These are phyloP conservation scores for Backusella tuberculispora DNA, from an alignment of 192 early-diverging fungal species.

Conservation along the genomic window DNA sequence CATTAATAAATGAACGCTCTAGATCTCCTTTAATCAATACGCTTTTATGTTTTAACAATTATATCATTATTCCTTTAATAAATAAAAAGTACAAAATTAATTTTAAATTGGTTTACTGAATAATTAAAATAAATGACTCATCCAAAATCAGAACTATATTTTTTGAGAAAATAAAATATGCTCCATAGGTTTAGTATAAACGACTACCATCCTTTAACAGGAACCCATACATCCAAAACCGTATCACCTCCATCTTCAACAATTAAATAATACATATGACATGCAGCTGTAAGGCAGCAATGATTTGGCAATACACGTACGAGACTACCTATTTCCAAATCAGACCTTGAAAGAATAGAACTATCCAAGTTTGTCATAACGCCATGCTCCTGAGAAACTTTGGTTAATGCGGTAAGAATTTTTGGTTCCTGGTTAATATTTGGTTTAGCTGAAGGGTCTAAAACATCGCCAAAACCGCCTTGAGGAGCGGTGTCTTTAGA, in stretches of 20 bases:
- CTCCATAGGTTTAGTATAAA: not conserved
- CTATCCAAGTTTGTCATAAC: constrained; percentile 30
- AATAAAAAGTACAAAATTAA: no score
- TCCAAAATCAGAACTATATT: no score
- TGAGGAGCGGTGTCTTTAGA: constrained; percentile 41
- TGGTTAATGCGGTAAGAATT: constrained; percentile 15
- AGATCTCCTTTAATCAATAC: no score
- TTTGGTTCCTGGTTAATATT: not conserved
- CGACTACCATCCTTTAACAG: constrained; percentile 41
- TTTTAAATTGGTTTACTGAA: no score
- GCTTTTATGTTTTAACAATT: no score
- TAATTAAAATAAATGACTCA: no score
- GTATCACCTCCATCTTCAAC: constrained; percentile 32
- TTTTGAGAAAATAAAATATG: not conserved
- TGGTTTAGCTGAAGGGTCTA: constrained; percentile 9
- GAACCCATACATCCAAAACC: constrained; percentile 42
- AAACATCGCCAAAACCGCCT: constrained; percentile 36
- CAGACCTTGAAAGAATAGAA: constrained; percentile 18
- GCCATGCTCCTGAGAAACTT: constrained; percentile 42
- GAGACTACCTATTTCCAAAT: constrained; percentile 26
- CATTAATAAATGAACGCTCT: no score
- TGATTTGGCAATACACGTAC: constrained; percentile 37
- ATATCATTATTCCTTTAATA: no score
- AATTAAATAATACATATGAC: constrained; percentile 35
- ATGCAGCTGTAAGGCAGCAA: constrained; percentile 39